Evolutionary conservation across 768 basidiomycete genomes (phyloP), one percentile per base, ranked within the genome.

Genomic region (Suillus weaverae): DNA sequence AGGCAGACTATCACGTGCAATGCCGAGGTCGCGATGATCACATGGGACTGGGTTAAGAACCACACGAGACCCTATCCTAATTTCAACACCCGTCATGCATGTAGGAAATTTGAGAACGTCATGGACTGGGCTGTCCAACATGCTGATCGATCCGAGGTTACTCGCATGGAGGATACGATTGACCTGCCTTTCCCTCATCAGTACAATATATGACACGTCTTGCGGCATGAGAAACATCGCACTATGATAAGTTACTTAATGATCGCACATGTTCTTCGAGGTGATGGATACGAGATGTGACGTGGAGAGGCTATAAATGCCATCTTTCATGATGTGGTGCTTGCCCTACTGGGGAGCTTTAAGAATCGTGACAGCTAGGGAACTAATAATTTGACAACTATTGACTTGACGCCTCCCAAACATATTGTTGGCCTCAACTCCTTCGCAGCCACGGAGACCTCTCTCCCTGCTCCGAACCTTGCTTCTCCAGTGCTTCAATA

Each of bases 21-120:
- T 48, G 22, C 46, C 5, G 46, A 48, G 22, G 46, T 22, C 11
- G 22, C 5, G 2, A 13, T 14, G 22, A 48, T 48, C 20, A 22
- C 20, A 2, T 67, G 64, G 60, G 55, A 67, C 56, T 67, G 67
- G 67, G 41, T 67, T 11, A 54, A 39, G 39, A 50, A 33, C 6
- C 36, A 35, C n/a, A 22, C 2, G 2, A 22, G 14, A 10, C 53
- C 62, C 33, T 63, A 55, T 26, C 50, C 50, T 30, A 39, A 63
- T 32, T 57, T 54, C 51, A 57, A 57, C 38, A 56, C 62, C 5
- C n/a, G 35, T 22, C 62, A 63, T 56, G 51, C 36, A 22, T 63
- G 62, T 16, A 63, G 51, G 30, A 57, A 44, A 18, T 38, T 22
- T 39, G 50, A 51, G 26, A 51, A 51, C 3, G 30, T 51, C 3